Percentiles rank a stretch among this genome's conserved stretches.
phyloP scores from a whole-genome alignment of 805 yeast species.

The Dipodascopsis uninucleata region DNA sequence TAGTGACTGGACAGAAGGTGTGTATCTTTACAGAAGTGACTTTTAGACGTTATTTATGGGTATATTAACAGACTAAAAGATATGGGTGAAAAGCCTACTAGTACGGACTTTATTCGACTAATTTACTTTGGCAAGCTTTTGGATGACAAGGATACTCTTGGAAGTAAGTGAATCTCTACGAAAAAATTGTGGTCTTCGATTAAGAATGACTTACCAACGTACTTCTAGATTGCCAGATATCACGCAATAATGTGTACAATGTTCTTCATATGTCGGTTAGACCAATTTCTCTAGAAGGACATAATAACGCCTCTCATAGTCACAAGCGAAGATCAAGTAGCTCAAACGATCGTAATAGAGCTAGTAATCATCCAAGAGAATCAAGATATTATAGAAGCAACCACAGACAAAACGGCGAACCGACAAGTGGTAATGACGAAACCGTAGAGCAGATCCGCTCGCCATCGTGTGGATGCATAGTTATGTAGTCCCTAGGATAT shows the following conservation, averaged over 20 bases:
- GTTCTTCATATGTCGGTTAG: slow-evolving; percentile 26
- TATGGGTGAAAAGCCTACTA: slow-evolving; percentile 22
- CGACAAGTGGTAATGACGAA: neutral
- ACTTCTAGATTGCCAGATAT: slow-evolving; percentile 11
- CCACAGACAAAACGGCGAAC: no score
- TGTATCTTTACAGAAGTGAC: neutral
- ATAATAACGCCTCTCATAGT: neutral
- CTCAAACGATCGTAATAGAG: slow-evolving; percentile 1
- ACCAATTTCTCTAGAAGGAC: slow-evolving; percentile 18
- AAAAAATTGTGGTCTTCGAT: neutral
- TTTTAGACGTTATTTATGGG: neutral
- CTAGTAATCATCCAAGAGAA: slow-evolving; percentile 5
- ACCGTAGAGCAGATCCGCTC: neutral
- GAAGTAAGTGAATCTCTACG: slow-evolving; percentile 10
- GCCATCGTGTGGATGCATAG: slow-evolving; percentile 20
- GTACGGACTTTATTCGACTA: slow-evolving; percentile 19
- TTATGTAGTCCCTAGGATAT: no score
- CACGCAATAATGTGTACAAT: slow-evolving; percentile 16
- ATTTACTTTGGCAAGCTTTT: slow-evolving; percentile 23
- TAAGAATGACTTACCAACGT: neutral
- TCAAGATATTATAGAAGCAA: no score
- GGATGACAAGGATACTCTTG: slow-evolving; percentile 14
- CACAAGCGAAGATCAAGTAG: slow-evolving; percentile 1
- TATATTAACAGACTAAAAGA: slow-evolving; percentile 7
- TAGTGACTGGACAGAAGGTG: slow-evolving; percentile 24